phyloP scores from a whole-genome alignment of 75 land plant genomes.

The Pinus albicaulis region DNA sequence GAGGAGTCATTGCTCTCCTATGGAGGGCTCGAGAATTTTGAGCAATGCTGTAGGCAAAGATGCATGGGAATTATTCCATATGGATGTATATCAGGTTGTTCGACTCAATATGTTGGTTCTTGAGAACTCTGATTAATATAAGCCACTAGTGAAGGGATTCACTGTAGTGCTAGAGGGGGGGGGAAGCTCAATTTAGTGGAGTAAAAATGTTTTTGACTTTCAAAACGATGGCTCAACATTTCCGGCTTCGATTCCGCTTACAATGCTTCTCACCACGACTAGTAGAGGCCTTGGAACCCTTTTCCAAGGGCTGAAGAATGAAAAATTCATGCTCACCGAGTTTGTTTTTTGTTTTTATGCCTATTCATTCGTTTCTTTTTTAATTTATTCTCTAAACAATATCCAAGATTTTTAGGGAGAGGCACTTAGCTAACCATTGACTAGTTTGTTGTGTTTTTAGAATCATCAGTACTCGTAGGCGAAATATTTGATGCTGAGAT shows the following conservation, averaged over 20 bases:
- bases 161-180: neutral
- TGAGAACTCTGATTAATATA: neutral
- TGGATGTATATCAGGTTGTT: slow-evolving; percentile 54
- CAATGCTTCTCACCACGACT: neutral
- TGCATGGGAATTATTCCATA: slow-evolving; percentile 43
- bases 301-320: neutral
- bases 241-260: neutral
- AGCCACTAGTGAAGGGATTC: no score
- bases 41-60: slow-evolving; percentile 1
- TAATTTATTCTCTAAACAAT: neutral
- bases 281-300: neutral
- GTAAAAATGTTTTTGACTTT: neutral
- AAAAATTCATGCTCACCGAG: neutral
- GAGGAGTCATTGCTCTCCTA: slow-evolving; percentile 21
- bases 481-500: no score
- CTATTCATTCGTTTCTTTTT: neutral
- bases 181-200: neutral
- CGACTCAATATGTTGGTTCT: neutral
- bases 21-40: slow-evolving; percentile 23
- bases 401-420: no score
- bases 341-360: neutral
- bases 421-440: no score
- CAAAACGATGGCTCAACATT: neutral
- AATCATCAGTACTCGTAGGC: neutral
- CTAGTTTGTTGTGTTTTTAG: neutral